A percentile compares a stretch with the other conserved stretches of the same genome.
These are phyloP conservation scores for Erodium trifolium DNA, from an alignment of 441 rosid genomes.

Conservation along the genomic window DNA sequence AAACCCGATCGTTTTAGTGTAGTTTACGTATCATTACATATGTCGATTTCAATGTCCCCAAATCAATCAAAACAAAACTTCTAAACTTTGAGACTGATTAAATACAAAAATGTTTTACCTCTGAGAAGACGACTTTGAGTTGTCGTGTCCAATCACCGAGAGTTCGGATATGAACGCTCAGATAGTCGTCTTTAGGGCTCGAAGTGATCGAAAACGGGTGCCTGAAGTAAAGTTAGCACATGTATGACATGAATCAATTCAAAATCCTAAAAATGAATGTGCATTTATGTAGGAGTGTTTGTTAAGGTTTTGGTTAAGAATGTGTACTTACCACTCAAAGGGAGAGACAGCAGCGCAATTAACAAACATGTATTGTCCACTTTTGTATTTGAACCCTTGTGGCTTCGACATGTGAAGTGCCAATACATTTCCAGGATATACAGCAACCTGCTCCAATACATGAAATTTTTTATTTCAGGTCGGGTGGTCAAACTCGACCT, in stretches of 20 bases:
- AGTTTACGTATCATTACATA: too few relatives aligned
- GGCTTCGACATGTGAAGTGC: slow-evolving; percentile 90
- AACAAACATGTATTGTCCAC: slow-evolving; percentile 94
- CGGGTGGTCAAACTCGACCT: too few relatives aligned
- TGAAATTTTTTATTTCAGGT: background rate
- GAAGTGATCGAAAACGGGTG: slow-evolving; percentile 95
- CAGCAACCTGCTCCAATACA: slow-evolving; percentile 48
- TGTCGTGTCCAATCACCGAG: slow-evolving; percentile 88
- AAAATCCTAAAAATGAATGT: too few relatives aligned
- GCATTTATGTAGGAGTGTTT: too few relatives aligned
- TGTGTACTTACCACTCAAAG: slow-evolving; percentile 56
- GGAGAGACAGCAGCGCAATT: slow-evolving; percentile 86
- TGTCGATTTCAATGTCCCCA: too few relatives aligned
- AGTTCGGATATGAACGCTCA: slow-evolving; percentile 28
- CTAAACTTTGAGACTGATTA: background rate
- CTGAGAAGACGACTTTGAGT: slow-evolving; percentile 62
- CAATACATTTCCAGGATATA: slow-evolving; percentile 81
- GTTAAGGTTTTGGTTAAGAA: background rate
- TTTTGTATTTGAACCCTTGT: slow-evolving; percentile 84
- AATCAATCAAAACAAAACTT: too few relatives aligned
- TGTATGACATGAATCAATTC: background rate
- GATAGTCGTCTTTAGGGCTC: slow-evolving; percentile 67
- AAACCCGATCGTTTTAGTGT: too few relatives aligned
- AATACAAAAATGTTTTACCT: slow-evolving; percentile 32
- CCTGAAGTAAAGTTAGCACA: slow-evolving; percentile 25